A percentile compares a stretch with the other conserved stretches of the same genome.
Evolutionary conservation across 2,329 filamentous ascomycete species (phyloP).

Genomic region (Pseudonectria foliicola): DNA sequence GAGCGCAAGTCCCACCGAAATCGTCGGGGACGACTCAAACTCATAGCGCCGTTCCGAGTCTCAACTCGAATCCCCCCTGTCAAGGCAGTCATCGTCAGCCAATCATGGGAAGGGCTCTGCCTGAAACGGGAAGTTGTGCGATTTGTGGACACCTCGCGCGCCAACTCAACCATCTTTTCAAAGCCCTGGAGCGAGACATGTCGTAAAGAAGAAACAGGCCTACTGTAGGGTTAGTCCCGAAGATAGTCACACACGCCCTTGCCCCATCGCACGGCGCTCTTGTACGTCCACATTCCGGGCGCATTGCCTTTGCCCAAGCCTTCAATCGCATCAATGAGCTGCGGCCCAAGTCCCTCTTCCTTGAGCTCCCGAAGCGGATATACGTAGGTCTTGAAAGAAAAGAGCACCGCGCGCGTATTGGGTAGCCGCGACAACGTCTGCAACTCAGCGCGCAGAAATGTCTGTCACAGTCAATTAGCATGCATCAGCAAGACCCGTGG

Average conservation of each 20-base stretch:
- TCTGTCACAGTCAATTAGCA: slow-evolving; percentile 15
- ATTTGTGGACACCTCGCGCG: too few relatives aligned
- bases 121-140: too few relatives aligned
- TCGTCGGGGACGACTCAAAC: too few relatives aligned
- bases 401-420: slow-evolving; percentile 38
- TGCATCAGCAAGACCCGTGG: not conserved
- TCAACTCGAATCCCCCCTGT: too few relatives aligned
- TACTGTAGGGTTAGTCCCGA: slow-evolving; percentile 25
- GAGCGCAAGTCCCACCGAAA: too few relatives aligned
- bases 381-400: slow-evolving; percentile 50
- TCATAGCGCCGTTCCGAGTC: too few relatives aligned
- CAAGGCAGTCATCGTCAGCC: too few relatives aligned
- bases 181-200: too few relatives aligned
- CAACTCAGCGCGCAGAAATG: slow-evolving; percentile 39
- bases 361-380: slow-evolving; percentile 43
- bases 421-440: slow-evolving; percentile 46
- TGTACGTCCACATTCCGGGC: slow-evolving; percentile 47
- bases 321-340: slow-evolving; percentile 46
- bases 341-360: slow-evolving; percentile 38
- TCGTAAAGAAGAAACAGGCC: too few relatives aligned
- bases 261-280: slow-evolving; percentile 41
- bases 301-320: slow-evolving; percentile 44
- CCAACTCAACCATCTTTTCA: too few relatives aligned
- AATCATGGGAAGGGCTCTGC: too few relatives aligned
- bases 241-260: slow-evolving; percentile 40